These are phyloP conservation scores for Fistulifera solaris DNA, from an alignment of 108 stramenopile species.

Conservation along the genomic window DNA sequence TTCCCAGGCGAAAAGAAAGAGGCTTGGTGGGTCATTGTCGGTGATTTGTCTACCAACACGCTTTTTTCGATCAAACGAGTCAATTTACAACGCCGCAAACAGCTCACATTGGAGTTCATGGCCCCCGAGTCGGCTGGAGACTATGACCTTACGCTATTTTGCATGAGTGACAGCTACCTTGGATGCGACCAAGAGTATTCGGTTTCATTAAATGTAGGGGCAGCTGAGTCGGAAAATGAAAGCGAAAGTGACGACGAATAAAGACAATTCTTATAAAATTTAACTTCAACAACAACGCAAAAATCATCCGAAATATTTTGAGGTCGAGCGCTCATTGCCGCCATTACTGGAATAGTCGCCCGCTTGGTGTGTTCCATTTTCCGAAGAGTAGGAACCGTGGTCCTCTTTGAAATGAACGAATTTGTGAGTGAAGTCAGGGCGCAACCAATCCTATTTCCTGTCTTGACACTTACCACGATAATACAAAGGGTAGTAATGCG, in stretches of 20 bases:
- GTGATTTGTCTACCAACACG: slow-evolving; percentile 81
- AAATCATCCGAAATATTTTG: no score
- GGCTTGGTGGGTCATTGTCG: slow-evolving; percentile 96
- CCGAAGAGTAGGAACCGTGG: no score
- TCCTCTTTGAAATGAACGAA: no score
- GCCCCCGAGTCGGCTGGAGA: slow-evolving; percentile 95
- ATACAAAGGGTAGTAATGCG: no score
- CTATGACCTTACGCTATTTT: slow-evolving; percentile 86
- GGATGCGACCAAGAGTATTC: slow-evolving; percentile 96
- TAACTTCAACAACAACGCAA: no score
- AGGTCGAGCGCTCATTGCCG: no score
- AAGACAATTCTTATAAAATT: neutral
- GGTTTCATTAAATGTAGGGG: slow-evolving; percentile 74
- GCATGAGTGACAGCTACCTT: slow-evolving; percentile 97
- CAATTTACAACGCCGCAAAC: slow-evolving; percentile 53
- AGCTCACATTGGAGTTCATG: slow-evolving; percentile 78
- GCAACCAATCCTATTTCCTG: no score
- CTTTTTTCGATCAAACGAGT: slow-evolving; percentile 91
- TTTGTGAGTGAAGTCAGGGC: no score
- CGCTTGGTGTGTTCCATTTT: no score
- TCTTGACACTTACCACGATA: no score
- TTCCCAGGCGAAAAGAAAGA: slow-evolving; percentile 91
- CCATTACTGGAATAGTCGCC: no score
- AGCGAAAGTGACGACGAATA: slow-evolving; percentile 36
- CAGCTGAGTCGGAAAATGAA: slow-evolving; percentile 52